Base-by-base conservation (phyloP, 1,139 yeast genomes). In the Suhomyces kunorum region DNA sequence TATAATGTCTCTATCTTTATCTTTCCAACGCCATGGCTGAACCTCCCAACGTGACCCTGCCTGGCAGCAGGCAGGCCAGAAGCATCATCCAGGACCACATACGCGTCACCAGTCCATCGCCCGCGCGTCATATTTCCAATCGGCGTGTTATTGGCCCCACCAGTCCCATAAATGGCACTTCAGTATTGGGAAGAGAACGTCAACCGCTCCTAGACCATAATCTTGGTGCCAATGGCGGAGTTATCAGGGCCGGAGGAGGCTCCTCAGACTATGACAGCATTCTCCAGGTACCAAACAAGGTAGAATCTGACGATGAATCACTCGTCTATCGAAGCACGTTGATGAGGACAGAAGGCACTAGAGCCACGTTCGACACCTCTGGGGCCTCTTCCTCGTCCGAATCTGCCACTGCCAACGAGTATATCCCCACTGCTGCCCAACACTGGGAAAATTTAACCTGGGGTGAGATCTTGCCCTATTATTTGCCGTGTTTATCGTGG, bases 401-500 rank as follows among this genome's bases (percentile, higher is more conserved):
- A 8, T 22, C 33, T 4, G 12, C 13, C 13, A 14, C 9, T 2
- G 14, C 39, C 24, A 45, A 48, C 12, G 57, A 57, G 25, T 63
- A 64, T 43, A 53, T 51, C 5, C 67, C 68, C 2, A 51, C 59
- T 2, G 40, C 51, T 18, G 50, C 56, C 6, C 51, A 49, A 8
- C 35, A 42, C 34, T 38, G 55, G 14, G 66, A 62, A 29, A 50
- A 48, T 13, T 48, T 61, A 36, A 45, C 53, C 8, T 64, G 69
- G 68, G 51, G 46, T 13, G 66, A 59, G 14, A 51, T 59, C 11
- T 48, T 62, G 25, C 81, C 89, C 0, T 89, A 90, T 61, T 90
- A 90, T 55, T 61, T 90, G 4, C 98, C 98, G 0, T 81, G 86
- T 39, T 68, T 81, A 40, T 76, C 87, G 1, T 92, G 98, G 98